phyloP scores from a whole-genome alignment of 768 basidiomycete species.

The Tylopilus felleus region DNA sequence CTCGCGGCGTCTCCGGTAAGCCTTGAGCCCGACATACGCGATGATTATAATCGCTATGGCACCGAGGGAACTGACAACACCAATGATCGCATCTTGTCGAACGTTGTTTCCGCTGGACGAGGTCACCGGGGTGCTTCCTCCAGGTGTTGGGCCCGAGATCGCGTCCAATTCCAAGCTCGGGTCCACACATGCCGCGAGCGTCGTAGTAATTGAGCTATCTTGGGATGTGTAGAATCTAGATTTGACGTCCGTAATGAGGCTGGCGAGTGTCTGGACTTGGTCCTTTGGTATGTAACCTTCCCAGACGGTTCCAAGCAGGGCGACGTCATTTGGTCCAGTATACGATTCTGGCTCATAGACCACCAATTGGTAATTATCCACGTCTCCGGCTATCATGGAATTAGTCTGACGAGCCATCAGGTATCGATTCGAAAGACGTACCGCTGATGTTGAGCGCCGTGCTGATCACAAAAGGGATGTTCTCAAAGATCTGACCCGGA shows the following conservation, averaged over 20 bases:
- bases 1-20: conserved; percentile 63
- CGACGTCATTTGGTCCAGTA: conserved; percentile 42
- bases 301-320: conserved; percentile 63
- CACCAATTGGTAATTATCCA: conserved; percentile 56
- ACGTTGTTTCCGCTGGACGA: conserved; percentile 32
- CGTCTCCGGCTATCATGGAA: conserved; percentile 34
- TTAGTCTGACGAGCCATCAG: conserved; percentile 21
- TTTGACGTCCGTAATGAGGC: conserved; percentile 55
- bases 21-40: conserved; percentile 66
- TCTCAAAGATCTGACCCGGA: conserved; percentile 75
- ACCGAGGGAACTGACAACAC: conserved; percentile 81
- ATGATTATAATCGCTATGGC: conserved; percentile 72
- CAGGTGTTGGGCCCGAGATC: conserved; percentile 39
- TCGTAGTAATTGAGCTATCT: conserved; percentile 40
- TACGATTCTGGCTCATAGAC: conserved; percentile 67
- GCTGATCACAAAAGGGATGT: conserved; percentile 52
- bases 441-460: conserved; percentile 42
- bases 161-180: conserved; percentile 58
- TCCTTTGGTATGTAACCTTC: conserved; percentile 62
- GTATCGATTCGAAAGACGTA: conserved; percentile 26
- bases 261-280: conserved; percentile 57
- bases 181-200: conserved; percentile 68
- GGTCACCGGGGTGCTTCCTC: conserved; percentile 18
- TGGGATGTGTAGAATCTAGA: conserved; percentile 65
- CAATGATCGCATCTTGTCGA: conserved; percentile 85